phyloP scores from a whole-genome alignment of 176 grass and related monocot genomes.

The Carex myosuroides region DNA sequence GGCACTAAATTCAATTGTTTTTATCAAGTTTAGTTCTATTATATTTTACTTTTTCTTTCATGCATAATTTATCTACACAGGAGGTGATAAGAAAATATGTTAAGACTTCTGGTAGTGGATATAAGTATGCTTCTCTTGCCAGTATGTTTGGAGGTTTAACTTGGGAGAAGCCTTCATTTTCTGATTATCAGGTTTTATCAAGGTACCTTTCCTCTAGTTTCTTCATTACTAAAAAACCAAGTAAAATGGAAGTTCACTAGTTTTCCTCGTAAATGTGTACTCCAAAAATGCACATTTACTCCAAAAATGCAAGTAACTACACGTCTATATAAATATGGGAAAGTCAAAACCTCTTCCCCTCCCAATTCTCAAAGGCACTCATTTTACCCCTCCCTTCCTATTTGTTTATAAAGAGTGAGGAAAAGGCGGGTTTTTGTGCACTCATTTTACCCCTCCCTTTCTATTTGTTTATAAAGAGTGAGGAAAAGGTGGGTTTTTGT shows the following conservation, averaged over 20 bases:
- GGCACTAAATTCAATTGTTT: not conserved
- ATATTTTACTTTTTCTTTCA: conserved; percentile 1
- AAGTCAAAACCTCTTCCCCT: not conserved
- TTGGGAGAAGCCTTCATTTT: conserved; percentile 82
- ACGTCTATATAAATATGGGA: not conserved
- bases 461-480: not conserved
- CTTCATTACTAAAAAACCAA: not conserved
- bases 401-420: not conserved
- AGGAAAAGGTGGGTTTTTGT: not conserved
- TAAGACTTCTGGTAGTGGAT: conserved; percentile 66
- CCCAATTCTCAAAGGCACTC: not conserved
- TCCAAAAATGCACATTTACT: not conserved
- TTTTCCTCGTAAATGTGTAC: not conserved
- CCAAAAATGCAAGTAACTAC: not conserved
- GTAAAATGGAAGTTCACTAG: not conserved
- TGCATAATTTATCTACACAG: conserved; percentile 35
- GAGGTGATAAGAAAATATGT: conserved; percentile 82
- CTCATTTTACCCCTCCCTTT: not conserved
- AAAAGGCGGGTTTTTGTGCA: not conserved
- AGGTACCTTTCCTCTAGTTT: conserved; percentile 35
- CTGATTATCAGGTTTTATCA: conserved; percentile 77
- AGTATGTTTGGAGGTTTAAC: conserved; percentile 74
- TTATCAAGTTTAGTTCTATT: conserved; percentile 16
- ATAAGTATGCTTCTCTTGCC: conserved; percentile 76
- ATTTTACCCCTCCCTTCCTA: not conserved